Evolutionary conservation across 2,329 filamentous ascomycete genomes (phyloP).

Genomic region (Talaromyces sp.): DNA sequence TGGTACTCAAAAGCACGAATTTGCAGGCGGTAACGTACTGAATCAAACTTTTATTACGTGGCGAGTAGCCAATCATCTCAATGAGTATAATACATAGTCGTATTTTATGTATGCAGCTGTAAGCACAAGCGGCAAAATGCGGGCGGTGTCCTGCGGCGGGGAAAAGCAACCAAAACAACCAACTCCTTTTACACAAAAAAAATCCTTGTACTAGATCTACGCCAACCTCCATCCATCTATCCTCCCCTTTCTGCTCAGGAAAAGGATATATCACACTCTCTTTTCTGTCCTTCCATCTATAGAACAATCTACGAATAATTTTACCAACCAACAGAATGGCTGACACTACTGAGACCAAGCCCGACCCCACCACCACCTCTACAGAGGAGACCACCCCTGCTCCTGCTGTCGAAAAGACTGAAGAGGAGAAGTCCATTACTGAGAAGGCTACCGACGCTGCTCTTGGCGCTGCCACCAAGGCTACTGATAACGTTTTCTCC

Average conservation of each 20-base stretch:
- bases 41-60: not conserved
- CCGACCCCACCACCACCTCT: conserved; percentile 44
- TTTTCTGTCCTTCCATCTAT: not conserved
- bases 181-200: conserved; percentile 18
- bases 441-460: conserved; percentile 34
- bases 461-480: conserved; percentile 39
- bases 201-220: conserved; percentile 13
- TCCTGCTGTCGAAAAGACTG: conserved; percentile 32
- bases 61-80: not conserved
- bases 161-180: conserved; percentile 18
- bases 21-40: not conserved
- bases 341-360: conserved; percentile 45
- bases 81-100: not conserved
- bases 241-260: conserved; percentile 1
- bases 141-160: conserved; percentile 14
- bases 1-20: not conserved
- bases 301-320: not conserved
- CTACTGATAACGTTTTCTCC: conserved; percentile 72
- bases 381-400: conserved; percentile 35
- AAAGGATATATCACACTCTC: conserved; percentile 3
- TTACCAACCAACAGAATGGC: conserved; percentile 35
- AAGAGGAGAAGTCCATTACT: conserved; percentile 32
- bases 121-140: conserved; percentile 6
- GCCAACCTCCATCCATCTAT: conserved; percentile 1
- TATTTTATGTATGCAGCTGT: conserved; percentile 1